phyloP scores from a whole-genome alignment of 768 basidiomycete genomes.

The Tricholoma furcatifolium region DNA sequence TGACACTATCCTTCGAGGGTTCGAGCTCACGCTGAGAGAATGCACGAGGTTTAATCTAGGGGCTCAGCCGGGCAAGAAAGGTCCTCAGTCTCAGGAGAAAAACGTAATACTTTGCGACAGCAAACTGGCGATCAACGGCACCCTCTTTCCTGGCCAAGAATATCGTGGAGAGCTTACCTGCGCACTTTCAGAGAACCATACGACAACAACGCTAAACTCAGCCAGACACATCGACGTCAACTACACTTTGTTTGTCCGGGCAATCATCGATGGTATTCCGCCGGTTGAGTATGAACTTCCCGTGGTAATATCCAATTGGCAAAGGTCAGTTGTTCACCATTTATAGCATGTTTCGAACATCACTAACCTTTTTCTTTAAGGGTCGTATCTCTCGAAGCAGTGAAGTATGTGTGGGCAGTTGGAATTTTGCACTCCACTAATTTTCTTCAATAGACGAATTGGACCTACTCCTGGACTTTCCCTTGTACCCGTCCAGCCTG shows the following conservation, averaged over 20 bases:
- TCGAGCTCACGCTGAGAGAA: slow-evolving; percentile 80
- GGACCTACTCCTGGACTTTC: slow-evolving; percentile 48
- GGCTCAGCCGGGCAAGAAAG: slow-evolving; percentile 56
- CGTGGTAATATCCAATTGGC: slow-evolving; percentile 84
- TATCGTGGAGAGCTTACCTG: slow-evolving; percentile 74
- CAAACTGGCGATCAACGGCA: slow-evolving; percentile 69
- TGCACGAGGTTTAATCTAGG: slow-evolving; percentile 72
- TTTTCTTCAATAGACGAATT: slow-evolving; percentile 37
- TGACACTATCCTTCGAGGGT: slow-evolving; percentile 75
- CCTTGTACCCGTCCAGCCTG: slow-evolving; percentile 26
- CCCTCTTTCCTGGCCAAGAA: slow-evolving; percentile 69
- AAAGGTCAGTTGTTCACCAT: slow-evolving; percentile 48
- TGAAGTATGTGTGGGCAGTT: slow-evolving; percentile 38
- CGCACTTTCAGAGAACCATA: slow-evolving; percentile 68
- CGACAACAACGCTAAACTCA: slow-evolving; percentile 76
- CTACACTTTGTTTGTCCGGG: slow-evolving; percentile 76
- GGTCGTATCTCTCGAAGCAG: slow-evolving; percentile 68
- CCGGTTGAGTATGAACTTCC: slow-evolving; percentile 73
- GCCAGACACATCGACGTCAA: slow-evolving; percentile 86
- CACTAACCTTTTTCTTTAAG: slow-evolving; percentile 33
- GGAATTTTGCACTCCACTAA: slow-evolving; percentile 1
- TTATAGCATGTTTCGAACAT: neutral
- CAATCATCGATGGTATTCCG: slow-evolving; percentile 67
- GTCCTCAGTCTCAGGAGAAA: slow-evolving; percentile 50
- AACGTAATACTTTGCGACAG: slow-evolving; percentile 61